Conservation (phyloP, 305 asterid species). For the Andrographis paniculata region DNA sequence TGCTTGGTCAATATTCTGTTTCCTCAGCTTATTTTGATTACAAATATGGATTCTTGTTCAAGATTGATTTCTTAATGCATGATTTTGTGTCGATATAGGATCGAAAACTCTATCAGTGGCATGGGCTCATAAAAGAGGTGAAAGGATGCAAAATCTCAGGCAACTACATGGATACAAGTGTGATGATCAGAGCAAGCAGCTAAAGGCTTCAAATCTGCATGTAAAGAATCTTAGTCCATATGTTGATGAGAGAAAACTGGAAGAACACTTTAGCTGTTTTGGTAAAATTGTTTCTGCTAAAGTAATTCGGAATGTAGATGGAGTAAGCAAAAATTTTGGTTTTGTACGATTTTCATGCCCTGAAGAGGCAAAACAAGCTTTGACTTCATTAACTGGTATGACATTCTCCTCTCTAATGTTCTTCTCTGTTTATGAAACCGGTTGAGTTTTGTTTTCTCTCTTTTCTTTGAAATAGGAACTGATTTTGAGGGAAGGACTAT, state of each 20-base stretch:
- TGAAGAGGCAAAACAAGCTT: slow-evolving; percentile 28
- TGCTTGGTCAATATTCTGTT: slow-evolving; percentile 24
- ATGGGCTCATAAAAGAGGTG: slow-evolving; percentile 28
- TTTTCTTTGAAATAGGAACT: slow-evolving; percentile 21
- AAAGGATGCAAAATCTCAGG: slow-evolving; percentile 16
- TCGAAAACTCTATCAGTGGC: slow-evolving; percentile 28
- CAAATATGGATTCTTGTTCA: background rate
- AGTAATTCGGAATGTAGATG: slow-evolving; percentile 21
- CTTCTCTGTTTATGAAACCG: background rate
- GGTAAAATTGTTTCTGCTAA: slow-evolving; percentile 33
- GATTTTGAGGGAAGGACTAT: slow-evolving; percentile 21
- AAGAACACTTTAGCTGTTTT: slow-evolving; percentile 20
- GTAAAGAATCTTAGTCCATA: slow-evolving; percentile 26
- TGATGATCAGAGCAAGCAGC: background rate
- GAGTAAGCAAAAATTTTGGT: slow-evolving; percentile 29
- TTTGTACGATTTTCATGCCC: slow-evolving; percentile 23
- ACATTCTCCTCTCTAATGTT: background rate
- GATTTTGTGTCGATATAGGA: slow-evolving; percentile 21
- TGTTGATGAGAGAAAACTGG: slow-evolving; percentile 21
- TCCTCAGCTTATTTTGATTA: slow-evolving; percentile 5
- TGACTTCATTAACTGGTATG: slow-evolving; percentile 27
- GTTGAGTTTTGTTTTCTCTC: background rate
- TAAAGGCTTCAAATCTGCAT: slow-evolving; percentile 17
- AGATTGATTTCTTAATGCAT: slow-evolving; percentile 1
- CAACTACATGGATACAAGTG: slow-evolving; percentile 4